Evolutionary conservation across 1,284 basidiomycete genomes (phyloP).

Genomic region (Pseudozyma sp.): DNA sequence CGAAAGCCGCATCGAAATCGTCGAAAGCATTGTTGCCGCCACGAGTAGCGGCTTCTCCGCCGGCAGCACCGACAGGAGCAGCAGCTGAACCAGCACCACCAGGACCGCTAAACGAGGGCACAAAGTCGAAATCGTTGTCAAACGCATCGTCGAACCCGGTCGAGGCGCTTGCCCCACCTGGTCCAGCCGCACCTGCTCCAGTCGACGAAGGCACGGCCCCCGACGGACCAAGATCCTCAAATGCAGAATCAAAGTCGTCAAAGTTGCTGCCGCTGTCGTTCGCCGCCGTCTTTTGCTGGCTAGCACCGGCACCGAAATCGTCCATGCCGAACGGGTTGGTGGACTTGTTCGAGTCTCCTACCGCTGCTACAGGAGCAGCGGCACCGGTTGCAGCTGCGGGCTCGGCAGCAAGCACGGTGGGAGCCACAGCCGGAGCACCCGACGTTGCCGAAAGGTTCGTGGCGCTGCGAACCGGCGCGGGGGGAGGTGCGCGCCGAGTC

Average conservation of each 20-base stretch:
- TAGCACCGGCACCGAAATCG: conserved; percentile 26
- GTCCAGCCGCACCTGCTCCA: conserved; percentile 1
- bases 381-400: conserved; percentile 9
- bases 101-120: conserved; percentile 55
- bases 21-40: conserved; percentile 40
- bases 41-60: conserved; percentile 1
- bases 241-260: conserved; percentile 67
- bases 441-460: conserved; percentile 30
- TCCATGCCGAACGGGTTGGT: conserved; percentile 52
- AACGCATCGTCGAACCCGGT: conserved; percentile 63
- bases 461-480: conserved; percentile 51
- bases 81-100: conserved; percentile 12
- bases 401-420: conserved; percentile 24
- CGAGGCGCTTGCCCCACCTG: conserved; percentile 1
- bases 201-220: conserved; percentile 45
- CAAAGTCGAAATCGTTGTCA: conserved; percentile 64
- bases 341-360: conserved; percentile 12
- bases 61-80: not conserved
- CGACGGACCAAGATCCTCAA: conserved; percentile 62
- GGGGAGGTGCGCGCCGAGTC: conserved; percentile 60
- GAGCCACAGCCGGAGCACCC: conserved; percentile 17
- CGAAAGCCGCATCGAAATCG: conserved; percentile 59
- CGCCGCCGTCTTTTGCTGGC: conserved; percentile 19
- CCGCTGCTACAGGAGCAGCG: conserved; percentile 19
- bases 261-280: conserved; percentile 47